A percentile compares a stretch with the other conserved stretches of the same genome.
Evolutionary conservation across 805 yeast genomes (phyloP).

Genomic region (Cyberlindnera maclurae): DNA sequence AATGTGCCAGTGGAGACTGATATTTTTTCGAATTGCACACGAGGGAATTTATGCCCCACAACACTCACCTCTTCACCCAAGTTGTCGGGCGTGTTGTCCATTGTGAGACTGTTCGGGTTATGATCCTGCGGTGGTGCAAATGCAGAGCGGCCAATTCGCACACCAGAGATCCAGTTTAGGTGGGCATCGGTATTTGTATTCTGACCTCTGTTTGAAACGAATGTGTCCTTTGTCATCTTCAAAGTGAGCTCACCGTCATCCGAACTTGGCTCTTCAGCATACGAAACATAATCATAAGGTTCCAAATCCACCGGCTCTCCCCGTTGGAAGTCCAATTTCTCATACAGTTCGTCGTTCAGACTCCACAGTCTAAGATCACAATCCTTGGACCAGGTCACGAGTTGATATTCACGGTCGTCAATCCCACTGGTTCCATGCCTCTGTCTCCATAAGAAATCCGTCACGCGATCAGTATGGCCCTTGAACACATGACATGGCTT

Average conservation of each 20-base stretch:
- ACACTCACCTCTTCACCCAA: slow-evolving; percentile 87
- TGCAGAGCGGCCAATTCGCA: slow-evolving; percentile 43
- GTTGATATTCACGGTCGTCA: slow-evolving; percentile 78
- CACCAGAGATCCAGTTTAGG: slow-evolving; percentile 90
- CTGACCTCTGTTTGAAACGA: slow-evolving; percentile 32
- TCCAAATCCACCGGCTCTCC: slow-evolving; percentile 30
- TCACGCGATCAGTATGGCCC: slow-evolving; percentile 81
- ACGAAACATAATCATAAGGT: slow-evolving; percentile 39
- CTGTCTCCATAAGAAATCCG: slow-evolving; percentile 83
- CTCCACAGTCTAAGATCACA: slow-evolving; percentile 83
- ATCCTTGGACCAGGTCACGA: slow-evolving; percentile 93
- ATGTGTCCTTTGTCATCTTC: slow-evolving; percentile 32
- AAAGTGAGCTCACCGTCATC: slow-evolving; percentile 26
- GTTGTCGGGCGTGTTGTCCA: slow-evolving; percentile 44
- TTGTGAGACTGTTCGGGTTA: slow-evolving; percentile 28
- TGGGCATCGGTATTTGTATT: slow-evolving; percentile 46
- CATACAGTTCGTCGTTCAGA: slow-evolving; percentile 40
- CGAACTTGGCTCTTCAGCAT: slow-evolving; percentile 42
- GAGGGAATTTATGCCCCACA: slow-evolving; percentile 86
- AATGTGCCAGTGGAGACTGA: slow-evolving; percentile 81
- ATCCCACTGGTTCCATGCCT: slow-evolving; percentile 40
- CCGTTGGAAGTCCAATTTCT: slow-evolving; percentile 36
- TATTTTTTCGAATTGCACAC: slow-evolving; percentile 76
- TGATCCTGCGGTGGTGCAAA: slow-evolving; percentile 21
- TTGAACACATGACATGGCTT: slow-evolving; percentile 54